phyloP scores from a whole-genome alignment of 495 filamentous ascomycete genomes.

The Aspergillus saccharolyticus region DNA sequence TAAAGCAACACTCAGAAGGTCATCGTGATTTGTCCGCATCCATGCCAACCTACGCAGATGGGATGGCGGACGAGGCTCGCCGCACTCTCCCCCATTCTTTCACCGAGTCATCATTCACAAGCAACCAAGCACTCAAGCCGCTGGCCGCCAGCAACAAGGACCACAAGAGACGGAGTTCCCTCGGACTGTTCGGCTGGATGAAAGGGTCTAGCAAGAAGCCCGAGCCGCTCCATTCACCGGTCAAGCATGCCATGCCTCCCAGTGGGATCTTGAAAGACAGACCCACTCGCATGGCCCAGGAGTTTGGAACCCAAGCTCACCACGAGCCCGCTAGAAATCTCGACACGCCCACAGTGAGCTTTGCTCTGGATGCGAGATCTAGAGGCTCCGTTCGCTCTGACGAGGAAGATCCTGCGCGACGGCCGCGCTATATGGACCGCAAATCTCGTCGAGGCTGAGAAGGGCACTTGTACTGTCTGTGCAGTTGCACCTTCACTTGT shows the following conservation, averaged over 20 bases:
- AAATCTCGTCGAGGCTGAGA: constrained; percentile 27
- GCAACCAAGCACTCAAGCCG: constrained; percentile 21
- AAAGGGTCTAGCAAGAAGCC: constrained; percentile 33
- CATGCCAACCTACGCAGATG: constrained; percentile 14
- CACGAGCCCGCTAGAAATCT: constrained; percentile 16
- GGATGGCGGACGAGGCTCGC: background rate
- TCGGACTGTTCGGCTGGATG: constrained; percentile 43
- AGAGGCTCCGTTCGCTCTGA: constrained; percentile 13
- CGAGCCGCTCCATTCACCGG: constrained; percentile 10
- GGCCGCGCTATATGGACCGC: constrained; percentile 38
- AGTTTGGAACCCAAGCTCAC: constrained; percentile 9
- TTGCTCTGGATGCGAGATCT: constrained; percentile 14
- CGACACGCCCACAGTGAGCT: constrained; percentile 7
- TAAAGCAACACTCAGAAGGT: background rate
- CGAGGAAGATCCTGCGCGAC: constrained; percentile 23
- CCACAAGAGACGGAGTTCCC: constrained; percentile 38
- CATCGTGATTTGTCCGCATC: constrained; percentile 8
- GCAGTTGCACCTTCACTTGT: background rate
- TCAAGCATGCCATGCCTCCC: constrained; percentile 10
- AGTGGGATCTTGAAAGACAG: background rate
- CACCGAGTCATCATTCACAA: constrained; percentile 23
- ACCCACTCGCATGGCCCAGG: constrained; percentile 12
- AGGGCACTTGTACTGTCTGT: background rate
- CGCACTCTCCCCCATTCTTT: constrained; percentile 27
- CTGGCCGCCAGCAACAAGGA: constrained; percentile 29